Conservation (phyloP, 2,329 filamentous ascomycete genomes). For the Arthrinium puccinioides region DNA sequence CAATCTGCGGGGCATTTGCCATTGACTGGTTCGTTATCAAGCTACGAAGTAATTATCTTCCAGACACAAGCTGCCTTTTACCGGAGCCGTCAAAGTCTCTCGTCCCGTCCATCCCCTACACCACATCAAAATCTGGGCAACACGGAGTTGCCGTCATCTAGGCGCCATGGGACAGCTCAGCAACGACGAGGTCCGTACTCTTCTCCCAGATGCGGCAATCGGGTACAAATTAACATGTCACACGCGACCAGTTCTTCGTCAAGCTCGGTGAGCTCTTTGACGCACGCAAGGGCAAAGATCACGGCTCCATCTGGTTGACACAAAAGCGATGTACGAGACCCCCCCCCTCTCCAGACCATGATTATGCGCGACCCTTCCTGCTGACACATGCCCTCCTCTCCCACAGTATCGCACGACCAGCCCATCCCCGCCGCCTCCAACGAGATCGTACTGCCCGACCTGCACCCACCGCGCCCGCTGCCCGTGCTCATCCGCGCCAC, state of each 20-base stretch:
- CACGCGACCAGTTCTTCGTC: constrained; percentile 61
- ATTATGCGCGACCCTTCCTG: neutral
- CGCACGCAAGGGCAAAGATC: constrained; percentile 57
- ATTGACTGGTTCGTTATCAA: too few species aligned
- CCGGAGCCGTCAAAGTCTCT: too few species aligned
- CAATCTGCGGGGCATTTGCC: too few species aligned
- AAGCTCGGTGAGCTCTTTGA: constrained; percentile 62
- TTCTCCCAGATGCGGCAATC: neutral
- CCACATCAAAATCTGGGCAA: too few species aligned
- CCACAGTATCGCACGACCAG: constrained; percentile 33
- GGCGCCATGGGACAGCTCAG: constrained; percentile 44
- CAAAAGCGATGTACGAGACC: constrained; percentile 63
- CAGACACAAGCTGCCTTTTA: too few species aligned
- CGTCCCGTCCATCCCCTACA: too few species aligned
- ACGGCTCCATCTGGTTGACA: constrained; percentile 66
- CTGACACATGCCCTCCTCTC: neutral
- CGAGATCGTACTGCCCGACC: constrained; percentile 51
- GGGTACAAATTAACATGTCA: constrained; percentile 3
- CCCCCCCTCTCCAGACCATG: neutral
- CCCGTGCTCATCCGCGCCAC: constrained; percentile 78
- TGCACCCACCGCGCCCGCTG: constrained; percentile 49
- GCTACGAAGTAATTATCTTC: too few species aligned
- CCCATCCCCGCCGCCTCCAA: constrained; percentile 32
- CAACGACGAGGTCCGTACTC: constrained; percentile 49
- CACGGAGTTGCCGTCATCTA: too few species aligned